Conservation (phyloP, 2,329 filamentous ascomycete species). For the Aureobasidium namibiae region DNA sequence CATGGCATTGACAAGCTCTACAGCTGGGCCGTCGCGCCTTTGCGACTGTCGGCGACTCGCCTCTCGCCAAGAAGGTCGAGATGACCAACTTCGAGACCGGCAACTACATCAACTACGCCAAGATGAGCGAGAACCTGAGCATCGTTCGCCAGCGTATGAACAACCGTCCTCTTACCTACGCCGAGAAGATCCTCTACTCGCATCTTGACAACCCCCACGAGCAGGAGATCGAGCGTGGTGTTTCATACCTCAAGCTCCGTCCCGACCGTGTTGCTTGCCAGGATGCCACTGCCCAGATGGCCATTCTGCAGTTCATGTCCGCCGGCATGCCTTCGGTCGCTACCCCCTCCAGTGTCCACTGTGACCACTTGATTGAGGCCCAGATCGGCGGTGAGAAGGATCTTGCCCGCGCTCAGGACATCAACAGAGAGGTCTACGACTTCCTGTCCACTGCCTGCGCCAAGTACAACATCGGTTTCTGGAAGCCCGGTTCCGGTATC, state of each 20-base stretch:
- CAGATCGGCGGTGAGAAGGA: conserved; percentile 91
- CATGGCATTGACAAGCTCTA: conserved; percentile 8
- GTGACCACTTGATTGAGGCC: conserved; percentile 98
- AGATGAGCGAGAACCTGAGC: conserved; percentile 95
- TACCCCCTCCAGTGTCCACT: conserved; percentile 93
- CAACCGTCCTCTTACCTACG: conserved; percentile 88
- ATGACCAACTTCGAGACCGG: conserved; percentile 95
- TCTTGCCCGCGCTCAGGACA: conserved; percentile 78
- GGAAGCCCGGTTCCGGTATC: conserved; percentile 96
- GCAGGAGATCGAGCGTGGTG: conserved; percentile 92
- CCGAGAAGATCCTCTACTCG: conserved; percentile 89
- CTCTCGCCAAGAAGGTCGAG: conserved; percentile 90
- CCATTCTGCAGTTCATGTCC: conserved; percentile 99
- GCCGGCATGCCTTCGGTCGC: conserved; percentile 93
- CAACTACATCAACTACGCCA: conserved; percentile 98
- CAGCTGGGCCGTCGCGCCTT: conserved; percentile 54
- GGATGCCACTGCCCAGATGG: conserved; percentile 99
- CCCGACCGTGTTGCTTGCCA: conserved; percentile 98
- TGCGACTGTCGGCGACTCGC: conserved; percentile 77
- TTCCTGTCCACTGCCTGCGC: conserved; percentile 89
- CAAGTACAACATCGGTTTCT: conserved; percentile 99
- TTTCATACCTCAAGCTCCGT: conserved; percentile 91
- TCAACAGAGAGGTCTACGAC: conserved; percentile 99
- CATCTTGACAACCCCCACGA: conserved; percentile 94
- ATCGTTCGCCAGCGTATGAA: conserved; percentile 86